These are phyloP conservation scores for Wickerhamomyces xylosicus DNA, from an alignment of 805 yeast species.

Conservation along the genomic window DNA sequence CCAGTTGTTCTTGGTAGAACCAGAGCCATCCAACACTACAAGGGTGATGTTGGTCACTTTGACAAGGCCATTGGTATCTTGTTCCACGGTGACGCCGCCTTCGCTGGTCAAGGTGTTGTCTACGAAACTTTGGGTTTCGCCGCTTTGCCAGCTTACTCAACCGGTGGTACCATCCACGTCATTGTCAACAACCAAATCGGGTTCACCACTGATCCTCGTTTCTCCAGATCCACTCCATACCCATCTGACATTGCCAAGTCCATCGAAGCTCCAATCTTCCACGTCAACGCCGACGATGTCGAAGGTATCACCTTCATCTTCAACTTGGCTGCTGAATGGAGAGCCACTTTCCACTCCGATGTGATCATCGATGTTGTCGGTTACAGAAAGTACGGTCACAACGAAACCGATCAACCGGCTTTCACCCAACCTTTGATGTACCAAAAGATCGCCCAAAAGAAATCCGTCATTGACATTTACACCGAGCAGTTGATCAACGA, in stretches of 20 bases:
- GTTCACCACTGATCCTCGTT: conserved; percentile 97
- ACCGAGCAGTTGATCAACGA: conserved; percentile 70
- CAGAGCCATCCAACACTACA: conserved; percentile 88
- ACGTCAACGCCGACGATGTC: conserved; percentile 96
- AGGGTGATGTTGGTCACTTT: conserved; percentile 73
- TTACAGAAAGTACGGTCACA: conserved; percentile 98
- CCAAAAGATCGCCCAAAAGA: conserved; percentile 79
- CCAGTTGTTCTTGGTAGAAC: conserved; percentile 98
- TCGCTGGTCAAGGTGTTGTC: conserved; percentile 98
- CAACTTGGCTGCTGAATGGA: conserved; percentile 97
- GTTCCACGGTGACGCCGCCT: conserved; percentile 98
- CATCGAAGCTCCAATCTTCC: conserved; percentile 97
- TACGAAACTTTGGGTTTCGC: conserved; percentile 97
- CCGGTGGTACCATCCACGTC: conserved; percentile 97
- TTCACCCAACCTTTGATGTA: conserved; percentile 99
- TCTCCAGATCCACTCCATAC: conserved; percentile 94
- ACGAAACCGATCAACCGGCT: conserved; percentile 98
- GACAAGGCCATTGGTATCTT: conserved; percentile 85
- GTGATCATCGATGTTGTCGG: conserved; percentile 96
- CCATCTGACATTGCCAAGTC: conserved; percentile 97
- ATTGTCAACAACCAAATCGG: conserved; percentile 98
- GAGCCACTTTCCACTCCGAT: conserved; percentile 93
- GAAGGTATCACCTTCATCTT: conserved; percentile 88
- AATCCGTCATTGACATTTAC: conserved; percentile 81
- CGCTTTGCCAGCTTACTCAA: conserved; percentile 85